phyloP scores from a whole-genome alignment of 495 filamentous ascomycete genomes.

The Daldinia decipiens region DNA sequence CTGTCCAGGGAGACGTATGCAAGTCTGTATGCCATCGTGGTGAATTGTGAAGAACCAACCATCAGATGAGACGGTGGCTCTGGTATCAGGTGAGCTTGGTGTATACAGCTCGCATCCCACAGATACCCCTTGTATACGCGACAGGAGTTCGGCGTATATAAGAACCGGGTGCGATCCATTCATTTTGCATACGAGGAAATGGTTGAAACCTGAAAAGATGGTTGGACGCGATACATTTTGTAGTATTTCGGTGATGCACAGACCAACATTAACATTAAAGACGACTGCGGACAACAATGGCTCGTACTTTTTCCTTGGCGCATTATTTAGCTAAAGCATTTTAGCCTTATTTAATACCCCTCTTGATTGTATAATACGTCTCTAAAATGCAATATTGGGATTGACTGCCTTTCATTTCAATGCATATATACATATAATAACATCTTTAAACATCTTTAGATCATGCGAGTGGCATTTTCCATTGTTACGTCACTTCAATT shows the following conservation, averaged over 20 bases:
- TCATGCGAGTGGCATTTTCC: constrained; percentile 4
- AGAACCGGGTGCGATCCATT: constrained; percentile 48
- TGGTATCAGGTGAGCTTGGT: constrained; percentile 56
- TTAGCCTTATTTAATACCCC: neutral
- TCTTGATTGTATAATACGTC: neutral
- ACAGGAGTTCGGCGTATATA: constrained; percentile 87
- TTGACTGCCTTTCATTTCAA: neutral
- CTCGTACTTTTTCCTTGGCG: no score
- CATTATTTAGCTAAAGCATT: neutral
- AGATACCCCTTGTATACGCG: constrained; percentile 86
- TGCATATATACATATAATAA: constrained; percentile 6
- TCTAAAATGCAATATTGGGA: neutral
- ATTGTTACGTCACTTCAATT: constrained; percentile 11
- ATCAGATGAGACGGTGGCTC: constrained; percentile 60
- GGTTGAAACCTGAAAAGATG: constrained; percentile 16
- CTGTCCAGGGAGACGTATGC: constrained; percentile 72
- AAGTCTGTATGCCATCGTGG: constrained; percentile 64
- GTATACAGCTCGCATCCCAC: constrained; percentile 73
- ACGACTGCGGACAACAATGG: neutral
- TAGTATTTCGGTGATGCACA: constrained; percentile 11
- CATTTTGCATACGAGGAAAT: constrained; percentile 43
- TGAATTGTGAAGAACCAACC: constrained; percentile 60
- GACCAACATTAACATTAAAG: neutral
- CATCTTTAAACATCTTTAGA: constrained; percentile 1
- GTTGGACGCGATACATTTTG: constrained; percentile 5